These are phyloP conservation scores for Logfia minima DNA, from an alignment of 129 eudicot species.

Conservation along the genomic window DNA sequence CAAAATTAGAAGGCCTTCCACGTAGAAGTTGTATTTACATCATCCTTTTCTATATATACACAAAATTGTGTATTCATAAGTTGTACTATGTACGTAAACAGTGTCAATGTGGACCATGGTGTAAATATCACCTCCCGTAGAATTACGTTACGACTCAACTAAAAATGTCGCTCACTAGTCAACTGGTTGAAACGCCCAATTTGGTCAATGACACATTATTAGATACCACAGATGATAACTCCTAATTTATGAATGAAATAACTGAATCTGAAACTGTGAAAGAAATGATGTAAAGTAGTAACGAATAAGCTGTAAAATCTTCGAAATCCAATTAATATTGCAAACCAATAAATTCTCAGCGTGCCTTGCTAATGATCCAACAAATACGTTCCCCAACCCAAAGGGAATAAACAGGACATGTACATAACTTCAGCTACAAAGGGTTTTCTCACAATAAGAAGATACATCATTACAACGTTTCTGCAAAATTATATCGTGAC, in stretches of 20 bases:
- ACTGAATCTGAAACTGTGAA: background rate
- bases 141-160: background rate
- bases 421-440: slow-evolving; percentile 28
- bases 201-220: background rate
- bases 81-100: too few species aligned
- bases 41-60: too few species aligned
- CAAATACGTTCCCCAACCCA: slow-evolving; percentile 28
- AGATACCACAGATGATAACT: background rate
- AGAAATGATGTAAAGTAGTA: background rate
- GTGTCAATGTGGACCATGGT: too few species aligned
- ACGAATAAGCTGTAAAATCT: background rate
- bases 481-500: slow-evolving; percentile 25
- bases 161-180: background rate
- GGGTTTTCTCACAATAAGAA: slow-evolving; percentile 25
- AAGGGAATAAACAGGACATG: slow-evolving; percentile 29
- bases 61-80: too few species aligned
- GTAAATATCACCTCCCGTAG: too few species aligned
- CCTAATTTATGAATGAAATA: background rate
- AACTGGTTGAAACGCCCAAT: background rate
- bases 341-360: background rate
- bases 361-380: slow-evolving; percentile 3
- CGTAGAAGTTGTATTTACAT: too few species aligned
- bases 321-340: background rate
- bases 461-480: slow-evolving; percentile 31
- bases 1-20: too few species aligned